Evolutionary conservation across 2,329 filamentous ascomycete species (phyloP).

Genomic region (Alternaria triticina): DNA sequence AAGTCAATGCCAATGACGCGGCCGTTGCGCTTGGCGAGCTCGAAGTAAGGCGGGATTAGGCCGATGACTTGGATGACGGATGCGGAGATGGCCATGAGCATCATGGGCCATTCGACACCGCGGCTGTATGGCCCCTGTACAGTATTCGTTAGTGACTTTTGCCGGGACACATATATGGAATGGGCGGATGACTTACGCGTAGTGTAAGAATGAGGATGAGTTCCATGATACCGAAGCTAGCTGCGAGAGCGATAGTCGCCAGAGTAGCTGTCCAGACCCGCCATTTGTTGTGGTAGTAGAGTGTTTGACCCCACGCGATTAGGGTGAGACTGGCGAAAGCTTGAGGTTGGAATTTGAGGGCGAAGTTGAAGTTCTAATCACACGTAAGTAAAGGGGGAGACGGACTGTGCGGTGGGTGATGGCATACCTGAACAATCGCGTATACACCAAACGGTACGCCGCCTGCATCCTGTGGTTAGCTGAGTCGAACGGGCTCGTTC

Average conservation of each 20-base stretch:
- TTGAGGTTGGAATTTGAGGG: conserved; percentile 62
- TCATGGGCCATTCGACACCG: conserved; percentile 61
- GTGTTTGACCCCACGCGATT: conserved; percentile 60
- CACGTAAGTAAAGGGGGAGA: not conserved
- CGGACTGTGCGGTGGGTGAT: not conserved
- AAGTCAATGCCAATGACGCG: conserved; percentile 67
- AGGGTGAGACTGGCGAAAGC: conserved; percentile 58
- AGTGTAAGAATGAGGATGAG: conserved; percentile 64
- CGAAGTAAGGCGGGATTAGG: conserved; percentile 66
- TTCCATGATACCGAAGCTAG: conserved; percentile 61
- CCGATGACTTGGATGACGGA: conserved; percentile 63
- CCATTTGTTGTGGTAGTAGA: conserved; percentile 60
- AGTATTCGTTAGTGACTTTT: not conserved
- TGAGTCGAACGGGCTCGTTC: not conserved
- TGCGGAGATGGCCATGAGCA: conserved; percentile 64
- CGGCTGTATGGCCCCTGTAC: conserved; percentile 60
- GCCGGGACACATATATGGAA: not conserved
- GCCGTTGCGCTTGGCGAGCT: conserved; percentile 67
- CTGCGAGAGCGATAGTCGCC: conserved; percentile 50
- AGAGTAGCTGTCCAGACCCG: conserved; percentile 55
- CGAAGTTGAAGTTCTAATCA: conserved; percentile 60
- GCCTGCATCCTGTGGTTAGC: conserved; percentile 22
- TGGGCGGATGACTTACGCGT: conserved; percentile 48
- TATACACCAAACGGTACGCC: conserved; percentile 60
- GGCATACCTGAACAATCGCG: conserved; percentile 56